These are phyloP conservation scores for Erythrophleum ivorense DNA, from an alignment of 331 rosid species.

Conservation along the genomic window DNA sequence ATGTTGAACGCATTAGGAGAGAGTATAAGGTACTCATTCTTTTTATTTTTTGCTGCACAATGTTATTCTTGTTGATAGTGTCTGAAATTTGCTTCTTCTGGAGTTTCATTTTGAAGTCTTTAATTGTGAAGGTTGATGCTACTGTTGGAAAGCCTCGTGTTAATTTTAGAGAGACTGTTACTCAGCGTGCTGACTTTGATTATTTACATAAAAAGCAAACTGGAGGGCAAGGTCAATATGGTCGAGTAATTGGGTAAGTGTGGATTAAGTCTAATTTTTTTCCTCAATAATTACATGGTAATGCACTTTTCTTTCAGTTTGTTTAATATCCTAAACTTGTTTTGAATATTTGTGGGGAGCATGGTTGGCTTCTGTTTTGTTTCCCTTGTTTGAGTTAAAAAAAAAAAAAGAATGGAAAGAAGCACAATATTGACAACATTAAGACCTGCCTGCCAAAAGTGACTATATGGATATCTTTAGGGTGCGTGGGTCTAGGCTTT, in stretches of 20 bases:
- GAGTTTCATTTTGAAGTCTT: conserved; percentile 36
- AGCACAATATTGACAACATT: neutral
- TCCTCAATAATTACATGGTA: neutral
- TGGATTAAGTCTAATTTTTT: neutral
- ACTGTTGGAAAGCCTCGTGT: conserved; percentile 98
- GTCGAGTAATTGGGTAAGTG: conserved; percentile 92
- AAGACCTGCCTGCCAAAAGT: neutral
- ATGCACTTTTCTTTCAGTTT: neutral
- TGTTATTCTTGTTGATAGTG: conserved; percentile 12
- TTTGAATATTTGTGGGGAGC: neutral
- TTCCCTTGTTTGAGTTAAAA: neutral
- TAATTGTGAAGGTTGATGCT: conserved; percentile 77
- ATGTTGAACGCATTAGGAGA: conserved; percentile 93
- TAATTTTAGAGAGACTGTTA: conserved; percentile 97
- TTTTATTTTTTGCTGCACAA: neutral
- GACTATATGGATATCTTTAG: neutral
- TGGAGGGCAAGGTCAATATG: conserved; percentile 99
- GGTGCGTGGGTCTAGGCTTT: neutral
- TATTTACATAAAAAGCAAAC: conserved; percentile 94
- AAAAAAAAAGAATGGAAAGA: neutral
- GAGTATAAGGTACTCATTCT: conserved; percentile 76
- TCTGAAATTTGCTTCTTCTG: conserved; percentile 21
- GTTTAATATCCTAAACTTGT: neutral
- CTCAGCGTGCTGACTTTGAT: conserved; percentile 91
- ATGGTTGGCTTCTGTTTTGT: neutral